Evolutionary conservation across 495 filamentous ascomycete species (phyloP).

Genomic region (Wilcoxina mikolae): DNA sequence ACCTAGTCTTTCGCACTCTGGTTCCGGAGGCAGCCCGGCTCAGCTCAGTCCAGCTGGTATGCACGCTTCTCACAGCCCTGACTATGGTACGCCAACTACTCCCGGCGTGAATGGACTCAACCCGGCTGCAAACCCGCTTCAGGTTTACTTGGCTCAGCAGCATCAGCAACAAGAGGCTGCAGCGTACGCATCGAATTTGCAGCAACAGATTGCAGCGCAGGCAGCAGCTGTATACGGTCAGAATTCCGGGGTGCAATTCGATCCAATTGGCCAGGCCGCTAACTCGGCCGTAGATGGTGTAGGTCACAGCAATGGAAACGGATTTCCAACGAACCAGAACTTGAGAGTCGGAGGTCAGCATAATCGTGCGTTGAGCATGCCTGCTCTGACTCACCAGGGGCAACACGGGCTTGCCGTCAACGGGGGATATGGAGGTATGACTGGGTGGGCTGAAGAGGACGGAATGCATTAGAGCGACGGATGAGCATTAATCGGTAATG

Average conservation of each 20-base stretch:
- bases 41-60: conserved; percentile 27
- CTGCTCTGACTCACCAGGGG: conserved; percentile 38
- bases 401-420: conserved; percentile 47
- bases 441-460: conserved; percentile 53
- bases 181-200: conserved; percentile 34
- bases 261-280: conserved; percentile 19
- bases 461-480: conserved; percentile 39
- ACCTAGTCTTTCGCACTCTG: conserved; percentile 36
- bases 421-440: conserved; percentile 47
- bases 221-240: conserved; percentile 43
- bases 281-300: conserved; percentile 10
- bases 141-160: conserved; percentile 62
- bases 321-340: conserved; percentile 25
- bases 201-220: conserved; percentile 47
- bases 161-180: conserved; percentile 51
- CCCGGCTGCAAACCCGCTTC: conserved; percentile 70
- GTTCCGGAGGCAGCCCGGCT: conserved; percentile 56
- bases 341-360: conserved; percentile 29
- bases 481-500: conserved; percentile 9
- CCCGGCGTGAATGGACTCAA: conserved; percentile 48
- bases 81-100: conserved; percentile 23
- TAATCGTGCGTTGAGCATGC: conserved; percentile 32
- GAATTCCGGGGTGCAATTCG: conserved; percentile 25
- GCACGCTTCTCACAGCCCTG: conserved; percentile 31
- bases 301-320: conserved; percentile 21